Base-by-base conservation (phyloP, 2,329 filamentous ascomycete species). In the Alternaria triticimaculans region DNA sequence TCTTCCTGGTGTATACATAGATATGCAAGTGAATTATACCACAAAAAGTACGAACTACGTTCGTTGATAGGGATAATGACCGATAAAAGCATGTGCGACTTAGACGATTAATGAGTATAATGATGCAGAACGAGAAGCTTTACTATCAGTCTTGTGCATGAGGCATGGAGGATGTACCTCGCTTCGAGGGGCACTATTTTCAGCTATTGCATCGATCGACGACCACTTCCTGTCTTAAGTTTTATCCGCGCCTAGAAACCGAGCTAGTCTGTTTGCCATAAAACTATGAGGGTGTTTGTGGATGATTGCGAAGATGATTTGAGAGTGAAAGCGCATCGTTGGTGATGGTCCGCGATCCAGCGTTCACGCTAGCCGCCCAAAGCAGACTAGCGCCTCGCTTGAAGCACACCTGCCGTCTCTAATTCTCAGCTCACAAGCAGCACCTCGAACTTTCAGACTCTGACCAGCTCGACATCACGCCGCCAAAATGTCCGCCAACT, bases 401-500 rank as follows among this genome's bases (percentile, higher is more conserved):
- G 48, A 26, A 48, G 18, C 60, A 12, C 60, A 62, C 60, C 49
- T 53, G 60, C 18, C 37, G 30, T 30, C 37, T 12, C 46, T 45
- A 50, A 62, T 59, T 59, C 54, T 41, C 30, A 15, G 12, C 23
- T 12, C 44, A n/a, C 15, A 15, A 23, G 18, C 20, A 8, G 37
- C 56, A 64, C 63, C 41, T 53, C 63, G 64, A 65, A 67, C 62
- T 72, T 71, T 67, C 66, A 69, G 64, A 67, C 63, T 61, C 63
- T 65, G 68, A 75, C 71, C 73, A 72, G 64, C 58, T 71, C 71
- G 72, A 76, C 72, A 55, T 67, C 58, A 67, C 67, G 70, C 72
- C 82, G 84, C 84, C 85, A 88, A 79, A 80, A 90, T 90, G 88
- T 84, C 83, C 81, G 60, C 60, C 61, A 77, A 80, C 75, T 87